Percentiles rank a stretch among this genome's conserved stretches.
phyloP scores from a whole-genome alignment of 1,139 yeast genomes.

The Fermentozyma sake region DNA sequence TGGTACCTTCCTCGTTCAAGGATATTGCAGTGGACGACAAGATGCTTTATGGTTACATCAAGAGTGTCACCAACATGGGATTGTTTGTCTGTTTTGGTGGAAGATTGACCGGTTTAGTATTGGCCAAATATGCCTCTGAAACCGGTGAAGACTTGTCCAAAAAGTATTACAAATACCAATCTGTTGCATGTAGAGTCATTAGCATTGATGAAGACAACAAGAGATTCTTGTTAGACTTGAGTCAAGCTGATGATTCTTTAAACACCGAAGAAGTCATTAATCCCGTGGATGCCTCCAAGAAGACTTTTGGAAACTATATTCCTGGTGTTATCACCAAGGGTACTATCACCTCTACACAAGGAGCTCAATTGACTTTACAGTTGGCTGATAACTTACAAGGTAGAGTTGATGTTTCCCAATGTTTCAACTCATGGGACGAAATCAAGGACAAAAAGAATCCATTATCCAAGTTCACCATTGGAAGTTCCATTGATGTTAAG shows the following conservation, averaged over 20 bases:
- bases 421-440: constrained; percentile 52
- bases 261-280: constrained; percentile 30
- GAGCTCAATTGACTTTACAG: constrained; percentile 70
- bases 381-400: constrained; percentile 81
- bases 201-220: constrained; percentile 63
- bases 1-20: constrained; percentile 54
- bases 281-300: constrained; percentile 57
- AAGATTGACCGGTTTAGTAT: constrained; percentile 75
- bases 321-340: constrained; percentile 65
- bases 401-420: constrained; percentile 71
- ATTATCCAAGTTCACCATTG: constrained; percentile 53
- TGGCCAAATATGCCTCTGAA: constrained; percentile 68
- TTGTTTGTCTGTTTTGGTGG: constrained; percentile 81
- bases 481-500: constrained; percentile 56
- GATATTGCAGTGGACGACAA: constrained; percentile 51
- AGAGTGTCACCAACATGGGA: constrained; percentile 73
- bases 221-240: constrained; percentile 63
- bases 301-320: constrained; percentile 44
- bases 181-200: constrained; percentile 61
- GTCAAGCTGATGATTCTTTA: constrained; percentile 20
- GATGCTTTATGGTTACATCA: constrained; percentile 65
- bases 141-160: constrained; percentile 53
- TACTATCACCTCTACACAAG: constrained; percentile 57
- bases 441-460: constrained; percentile 61
- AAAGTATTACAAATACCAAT: constrained; percentile 59